These are phyloP conservation scores for Histomonas meleagridis DNA, from an alignment of 208 protist species.

Conservation along the genomic window DNA sequence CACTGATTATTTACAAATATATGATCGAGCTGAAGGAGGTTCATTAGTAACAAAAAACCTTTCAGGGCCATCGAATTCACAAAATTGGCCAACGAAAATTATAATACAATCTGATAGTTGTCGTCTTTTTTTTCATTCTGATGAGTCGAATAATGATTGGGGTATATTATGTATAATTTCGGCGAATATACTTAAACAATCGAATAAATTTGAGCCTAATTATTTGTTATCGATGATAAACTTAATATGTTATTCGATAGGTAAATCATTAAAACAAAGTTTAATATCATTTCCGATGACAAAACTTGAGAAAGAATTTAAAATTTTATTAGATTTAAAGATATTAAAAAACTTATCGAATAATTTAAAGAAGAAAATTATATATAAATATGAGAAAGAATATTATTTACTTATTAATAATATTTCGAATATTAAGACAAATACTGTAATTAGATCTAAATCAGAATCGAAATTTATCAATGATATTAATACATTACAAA, in stretches of 20 bases:
- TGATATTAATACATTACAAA: too few relatives aligned
- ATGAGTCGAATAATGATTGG: background rate
- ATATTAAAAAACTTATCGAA: too few relatives aligned
- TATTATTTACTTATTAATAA: too few relatives aligned
- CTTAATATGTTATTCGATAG: background rate
- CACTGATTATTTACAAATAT: constrained; percentile 6
- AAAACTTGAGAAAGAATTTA: background rate
- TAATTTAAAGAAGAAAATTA: too few relatives aligned
- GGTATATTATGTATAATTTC: background rate
- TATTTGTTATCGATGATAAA: background rate
- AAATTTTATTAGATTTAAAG: too few relatives aligned
- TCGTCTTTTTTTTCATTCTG: constrained; percentile 13
- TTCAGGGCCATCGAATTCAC: background rate
- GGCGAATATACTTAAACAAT: background rate
- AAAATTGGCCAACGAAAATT: background rate
- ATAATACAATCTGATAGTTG: background rate
- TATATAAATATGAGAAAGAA: too few relatives aligned
- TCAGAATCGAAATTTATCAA: too few relatives aligned
- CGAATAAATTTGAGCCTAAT: background rate
- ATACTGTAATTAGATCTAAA: too few relatives aligned
- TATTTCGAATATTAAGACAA: too few relatives aligned
- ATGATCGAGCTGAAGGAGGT: background rate
- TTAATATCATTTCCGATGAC: background rate
- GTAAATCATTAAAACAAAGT: background rate
- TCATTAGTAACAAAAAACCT: background rate